phyloP scores from a whole-genome alignment of 73 alveolate species.

The Paramecium biaurelia region DNA sequence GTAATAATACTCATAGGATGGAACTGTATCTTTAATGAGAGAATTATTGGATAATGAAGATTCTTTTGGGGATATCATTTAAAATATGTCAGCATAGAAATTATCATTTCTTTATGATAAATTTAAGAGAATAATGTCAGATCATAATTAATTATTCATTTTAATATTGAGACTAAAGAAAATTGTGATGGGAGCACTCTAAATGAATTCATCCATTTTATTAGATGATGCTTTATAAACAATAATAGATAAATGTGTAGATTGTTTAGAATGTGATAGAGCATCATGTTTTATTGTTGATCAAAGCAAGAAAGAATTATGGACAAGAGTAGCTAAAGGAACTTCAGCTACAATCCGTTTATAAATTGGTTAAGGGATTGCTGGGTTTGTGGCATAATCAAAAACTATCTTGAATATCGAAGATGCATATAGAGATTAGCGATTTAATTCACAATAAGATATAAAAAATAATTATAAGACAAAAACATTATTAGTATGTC shows the following conservation, averaged over 20 bases:
- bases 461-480: slow-evolving; percentile 69
- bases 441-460: slow-evolving; percentile 73
- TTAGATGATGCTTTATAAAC: slow-evolving; percentile 65
- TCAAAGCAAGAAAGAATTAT: slow-evolving; percentile 65
- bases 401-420: slow-evolving; percentile 64
- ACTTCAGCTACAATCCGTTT: slow-evolving; percentile 64
- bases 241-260: slow-evolving; percentile 51
- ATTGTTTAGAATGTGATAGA: slow-evolving; percentile 73
- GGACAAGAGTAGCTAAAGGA: slow-evolving; percentile 78
- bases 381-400: slow-evolving; percentile 69
- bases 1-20: slow-evolving; percentile 1
- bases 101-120: slow-evolving; percentile 33
- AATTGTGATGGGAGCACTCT: slow-evolving; percentile 38
- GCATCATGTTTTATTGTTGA: slow-evolving; percentile 76
- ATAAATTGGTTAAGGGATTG: slow-evolving; percentile 70
- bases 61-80: neutral
- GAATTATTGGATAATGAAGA: slow-evolving; percentile 24
- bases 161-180: slow-evolving; percentile 56
- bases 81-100: neutral
- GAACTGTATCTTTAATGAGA: neutral
- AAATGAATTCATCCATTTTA: slow-evolving; percentile 55
- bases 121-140: slow-evolving; percentile 39
- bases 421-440: slow-evolving; percentile 73
- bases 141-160: neutral
- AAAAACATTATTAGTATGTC: slow-evolving; percentile 71